phyloP scores from a whole-genome alignment of 352 stramenopile species.

The Pythium phragmitis region DNA sequence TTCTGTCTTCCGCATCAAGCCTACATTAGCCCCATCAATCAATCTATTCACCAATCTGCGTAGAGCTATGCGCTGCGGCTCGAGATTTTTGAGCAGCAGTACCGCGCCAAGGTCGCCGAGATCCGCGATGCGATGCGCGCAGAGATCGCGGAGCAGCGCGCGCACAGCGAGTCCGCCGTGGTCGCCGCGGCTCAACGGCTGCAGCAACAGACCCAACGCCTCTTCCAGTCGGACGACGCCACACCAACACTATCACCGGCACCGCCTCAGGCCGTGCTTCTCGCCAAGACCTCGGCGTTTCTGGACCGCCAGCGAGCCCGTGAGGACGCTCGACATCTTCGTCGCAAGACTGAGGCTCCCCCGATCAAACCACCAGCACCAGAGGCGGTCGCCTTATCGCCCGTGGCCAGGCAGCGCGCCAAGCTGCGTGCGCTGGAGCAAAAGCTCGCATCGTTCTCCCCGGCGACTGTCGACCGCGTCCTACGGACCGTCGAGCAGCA shows the following conservation, averaged over 20 bases:
- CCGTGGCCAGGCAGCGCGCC: constrained; percentile 45
- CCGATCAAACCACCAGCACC: neutral
- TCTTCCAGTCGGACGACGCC: constrained; percentile 24
- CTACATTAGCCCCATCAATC: neutral
- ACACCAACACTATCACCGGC: neutral
- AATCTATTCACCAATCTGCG: neutral
- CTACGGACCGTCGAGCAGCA: constrained; percentile 17
- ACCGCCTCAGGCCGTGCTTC: neutral
- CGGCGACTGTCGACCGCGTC: constrained; percentile 47
- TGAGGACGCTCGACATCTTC: constrained; percentile 6
- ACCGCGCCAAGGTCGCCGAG: constrained; percentile 50
- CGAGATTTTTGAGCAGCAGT: constrained; percentile 64
- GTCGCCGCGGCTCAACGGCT: constrained; percentile 44
- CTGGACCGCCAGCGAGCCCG: constrained; percentile 12
- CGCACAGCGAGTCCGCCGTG: constrained; percentile 39
- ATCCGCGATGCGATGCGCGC: constrained; percentile 50
- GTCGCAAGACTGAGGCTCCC: neutral
- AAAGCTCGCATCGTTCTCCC: constrained; percentile 53
- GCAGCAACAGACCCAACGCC: constrained; percentile 41
- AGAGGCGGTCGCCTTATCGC: constrained; percentile 20
- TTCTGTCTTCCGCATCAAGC: neutral
- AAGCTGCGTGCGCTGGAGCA: constrained; percentile 57
- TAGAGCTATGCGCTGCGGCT: constrained; percentile 56
- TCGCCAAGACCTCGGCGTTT: constrained; percentile 15
- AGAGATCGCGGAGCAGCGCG: constrained; percentile 44